Conservation (phyloP, 495 filamentous ascomycete species). For the Letharia columbiana region DNA sequence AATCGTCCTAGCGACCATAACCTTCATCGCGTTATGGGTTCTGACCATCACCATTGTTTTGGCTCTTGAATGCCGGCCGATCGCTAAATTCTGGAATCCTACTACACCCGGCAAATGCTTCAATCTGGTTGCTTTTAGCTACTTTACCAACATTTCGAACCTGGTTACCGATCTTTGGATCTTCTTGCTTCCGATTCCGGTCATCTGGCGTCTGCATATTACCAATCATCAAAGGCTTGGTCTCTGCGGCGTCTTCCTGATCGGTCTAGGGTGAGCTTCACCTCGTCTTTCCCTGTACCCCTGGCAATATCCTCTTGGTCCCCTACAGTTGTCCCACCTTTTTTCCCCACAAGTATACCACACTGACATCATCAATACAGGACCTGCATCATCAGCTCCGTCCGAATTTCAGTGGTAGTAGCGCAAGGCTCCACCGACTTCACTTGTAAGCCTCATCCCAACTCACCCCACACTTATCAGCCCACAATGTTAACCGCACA, state of each 20-base stretch:
- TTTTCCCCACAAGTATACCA: not conserved
- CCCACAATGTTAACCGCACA: not conserved
- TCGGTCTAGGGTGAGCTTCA: constrained; percentile 32
- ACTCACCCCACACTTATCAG: not conserved
- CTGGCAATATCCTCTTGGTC: not conserved
- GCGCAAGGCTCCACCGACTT: constrained; percentile 34
- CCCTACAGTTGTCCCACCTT: not conserved
- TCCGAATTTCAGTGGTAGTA: constrained; percentile 34
- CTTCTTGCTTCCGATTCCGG: constrained; percentile 33
- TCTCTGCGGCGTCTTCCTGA: constrained; percentile 36
- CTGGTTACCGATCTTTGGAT: constrained; percentile 34
- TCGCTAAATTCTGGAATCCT: constrained; percentile 31
- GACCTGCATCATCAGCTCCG: constrained; percentile 34
- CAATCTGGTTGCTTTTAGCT: constrained; percentile 27
- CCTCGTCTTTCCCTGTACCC: not conserved
- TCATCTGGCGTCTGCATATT: constrained; percentile 30
- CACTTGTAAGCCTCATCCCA: constrained; percentile 28
- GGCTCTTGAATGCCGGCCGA: constrained; percentile 30
- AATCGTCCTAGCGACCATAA: constrained; percentile 18
- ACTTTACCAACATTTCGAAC: constrained; percentile 35
- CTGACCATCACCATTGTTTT: constrained; percentile 23
- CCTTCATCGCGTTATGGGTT: constrained; percentile 16
- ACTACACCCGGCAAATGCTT: constrained; percentile 26
- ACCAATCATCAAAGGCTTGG: constrained; percentile 30
- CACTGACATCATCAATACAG: constrained; percentile 15